Conservation (phyloP, 352 stramenopile species). For the Globisporangium iwayamae region DNA sequence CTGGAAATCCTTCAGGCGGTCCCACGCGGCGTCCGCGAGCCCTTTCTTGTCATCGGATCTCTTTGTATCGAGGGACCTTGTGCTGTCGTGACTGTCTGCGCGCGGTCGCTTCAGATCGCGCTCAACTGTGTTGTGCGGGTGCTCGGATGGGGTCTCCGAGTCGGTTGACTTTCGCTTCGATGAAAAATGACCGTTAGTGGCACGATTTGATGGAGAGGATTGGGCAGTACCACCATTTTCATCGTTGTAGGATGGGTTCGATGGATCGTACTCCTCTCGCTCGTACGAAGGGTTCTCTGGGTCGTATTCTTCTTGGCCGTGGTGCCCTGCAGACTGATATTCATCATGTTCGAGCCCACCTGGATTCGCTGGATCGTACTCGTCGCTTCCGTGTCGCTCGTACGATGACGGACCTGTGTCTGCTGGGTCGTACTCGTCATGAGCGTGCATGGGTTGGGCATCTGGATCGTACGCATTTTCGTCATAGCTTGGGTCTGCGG, state of each 20-base stretch:
- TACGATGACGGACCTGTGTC: conserved; percentile 3
- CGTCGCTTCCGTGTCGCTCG: conserved; percentile 13
- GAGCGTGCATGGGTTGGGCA: conserved; percentile 16
- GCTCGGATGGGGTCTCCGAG: conserved; percentile 14
- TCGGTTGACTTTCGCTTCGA: conserved; percentile 6
- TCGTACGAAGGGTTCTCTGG: conserved; percentile 32
- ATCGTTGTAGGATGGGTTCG: conserved; percentile 7
- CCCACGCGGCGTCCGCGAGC: conserved; percentile 58
- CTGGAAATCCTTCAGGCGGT: conserved; percentile 77
- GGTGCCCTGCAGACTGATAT: conserved; percentile 15
- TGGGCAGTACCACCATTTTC: not conserved
- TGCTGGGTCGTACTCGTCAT: conserved; percentile 31
- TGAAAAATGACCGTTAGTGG: not conserved
- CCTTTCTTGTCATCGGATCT: conserved; percentile 44
- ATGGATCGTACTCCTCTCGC: conserved; percentile 7
- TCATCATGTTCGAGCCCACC: conserved; percentile 4
- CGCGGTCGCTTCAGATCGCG: conserved; percentile 21
- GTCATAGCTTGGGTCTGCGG: conserved; percentile 14
- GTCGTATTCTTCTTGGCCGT: conserved; percentile 36
- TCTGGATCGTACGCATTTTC: conserved; percentile 24
- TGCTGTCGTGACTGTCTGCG: conserved; percentile 22
- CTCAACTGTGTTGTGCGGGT: not conserved
- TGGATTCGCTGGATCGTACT: conserved; percentile 27
- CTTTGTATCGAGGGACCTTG: conserved; percentile 19
- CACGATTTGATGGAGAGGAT: not conserved